A percentile compares a stretch with the other conserved stretches of the same genome.
These are phyloP conservation scores for Mycena galopus DNA, from an alignment of 768 basidiomycete genomes.

Conservation along the genomic window DNA sequence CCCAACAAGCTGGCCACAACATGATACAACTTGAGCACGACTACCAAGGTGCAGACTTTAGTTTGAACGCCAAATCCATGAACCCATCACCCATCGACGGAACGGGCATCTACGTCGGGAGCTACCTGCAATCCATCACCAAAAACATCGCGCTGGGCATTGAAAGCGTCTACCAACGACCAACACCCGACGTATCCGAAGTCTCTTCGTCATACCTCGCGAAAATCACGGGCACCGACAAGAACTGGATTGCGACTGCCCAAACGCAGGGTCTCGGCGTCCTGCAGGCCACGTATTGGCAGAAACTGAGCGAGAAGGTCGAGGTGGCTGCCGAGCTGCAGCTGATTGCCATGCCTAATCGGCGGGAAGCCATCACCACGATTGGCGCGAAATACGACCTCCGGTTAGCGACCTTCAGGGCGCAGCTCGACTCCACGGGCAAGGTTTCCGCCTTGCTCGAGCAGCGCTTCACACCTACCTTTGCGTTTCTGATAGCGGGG, in stretches of 20 bases:
- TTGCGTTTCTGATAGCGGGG: constrained; percentile 93
- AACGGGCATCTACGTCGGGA: constrained; percentile 93
- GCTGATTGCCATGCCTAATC: constrained; percentile 80
- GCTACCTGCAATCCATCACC: constrained; percentile 92
- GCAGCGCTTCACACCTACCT: constrained; percentile 95
- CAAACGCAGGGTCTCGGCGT: constrained; percentile 87
- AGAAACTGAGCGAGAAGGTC: constrained; percentile 94
- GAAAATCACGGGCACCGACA: constrained; percentile 79
- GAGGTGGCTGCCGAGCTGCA: constrained; percentile 97
- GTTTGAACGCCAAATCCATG: constrained; percentile 86
- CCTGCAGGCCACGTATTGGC: constrained; percentile 95
- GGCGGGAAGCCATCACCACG: constrained; percentile 93
- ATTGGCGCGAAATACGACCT: constrained; percentile 98
- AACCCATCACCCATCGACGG: constrained; percentile 92
- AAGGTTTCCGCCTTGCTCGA: constrained; percentile 96
- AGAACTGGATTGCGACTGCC: constrained; percentile 94
- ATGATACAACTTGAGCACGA: constrained; percentile 97
- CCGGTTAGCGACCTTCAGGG: constrained; percentile 92
- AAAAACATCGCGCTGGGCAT: constrained; percentile 91
- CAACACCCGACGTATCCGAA: constrained; percentile 78
- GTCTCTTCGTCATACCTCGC: constrained; percentile 81
- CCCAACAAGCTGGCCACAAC: constrained; percentile 82
- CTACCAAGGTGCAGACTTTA: constrained; percentile 89
- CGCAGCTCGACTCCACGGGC: constrained; percentile 93
- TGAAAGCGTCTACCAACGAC: constrained; percentile 88